A percentile compares a stretch with the other conserved stretches of the same genome.
phyloP scores from a whole-genome alignment of 441 rosid species.

The Kokia cookei region DNA sequence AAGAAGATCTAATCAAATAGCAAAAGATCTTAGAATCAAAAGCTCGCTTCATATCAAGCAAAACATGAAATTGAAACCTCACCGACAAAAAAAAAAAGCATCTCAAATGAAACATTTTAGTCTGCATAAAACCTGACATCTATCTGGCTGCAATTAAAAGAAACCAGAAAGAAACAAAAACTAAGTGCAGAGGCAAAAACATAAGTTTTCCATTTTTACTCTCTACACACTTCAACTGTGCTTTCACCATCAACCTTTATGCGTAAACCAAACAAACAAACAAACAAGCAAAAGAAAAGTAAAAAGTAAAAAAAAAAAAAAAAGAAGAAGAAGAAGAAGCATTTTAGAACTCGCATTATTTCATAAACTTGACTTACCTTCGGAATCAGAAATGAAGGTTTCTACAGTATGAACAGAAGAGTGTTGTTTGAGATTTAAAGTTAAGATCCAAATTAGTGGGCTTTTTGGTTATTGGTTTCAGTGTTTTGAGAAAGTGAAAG shows the following conservation, averaged over 20 bases:
- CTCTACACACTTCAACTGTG: background rate
- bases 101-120: background rate
- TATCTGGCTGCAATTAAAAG: background rate
- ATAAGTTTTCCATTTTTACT: background rate
- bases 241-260: background rate
- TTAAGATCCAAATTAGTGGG: slow-evolving; percentile 18
- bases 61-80: background rate
- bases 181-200: background rate
- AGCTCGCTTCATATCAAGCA: background rate
- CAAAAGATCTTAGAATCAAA: background rate
- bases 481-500: slow-evolving; percentile 5
- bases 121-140: background rate
- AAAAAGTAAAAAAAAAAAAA: background rate
- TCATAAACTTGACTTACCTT: slow-evolving; percentile 22
- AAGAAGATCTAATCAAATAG: background rate
- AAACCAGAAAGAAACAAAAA: background rate
- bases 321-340: background rate
- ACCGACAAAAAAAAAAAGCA: slow-evolving; percentile 3
- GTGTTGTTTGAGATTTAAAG: slow-evolving; percentile 5
- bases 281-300: background rate
- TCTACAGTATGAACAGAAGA: background rate
- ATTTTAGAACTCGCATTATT: background rate
- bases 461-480: background rate
- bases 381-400: slow-evolving; percentile 26
- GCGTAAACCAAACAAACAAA: background rate